Evolutionary conservation across 1,284 basidiomycete species (phyloP).

Genomic region (Ustilago crameri): DNA sequence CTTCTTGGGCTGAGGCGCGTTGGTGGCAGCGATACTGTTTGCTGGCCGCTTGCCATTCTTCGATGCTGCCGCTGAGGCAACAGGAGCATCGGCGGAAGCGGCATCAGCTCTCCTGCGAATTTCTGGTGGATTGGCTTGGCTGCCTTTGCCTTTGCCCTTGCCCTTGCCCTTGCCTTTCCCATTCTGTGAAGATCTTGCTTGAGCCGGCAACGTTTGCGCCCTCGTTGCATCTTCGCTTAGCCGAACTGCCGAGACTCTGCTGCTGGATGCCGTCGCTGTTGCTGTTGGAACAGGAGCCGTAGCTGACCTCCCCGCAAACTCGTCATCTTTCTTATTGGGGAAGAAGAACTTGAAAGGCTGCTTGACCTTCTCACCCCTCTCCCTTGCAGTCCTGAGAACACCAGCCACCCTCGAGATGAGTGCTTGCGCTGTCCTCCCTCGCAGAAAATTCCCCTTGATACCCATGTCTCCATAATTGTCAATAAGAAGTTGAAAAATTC

Average conservation of each 20-base stretch:
- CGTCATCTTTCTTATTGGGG: slow-evolving; percentile 34
- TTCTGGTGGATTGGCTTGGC: slow-evolving; percentile 21
- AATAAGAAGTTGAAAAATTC: slow-evolving; percentile 40
- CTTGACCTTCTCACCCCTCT: slow-evolving; percentile 41
- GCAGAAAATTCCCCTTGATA: slow-evolving; percentile 37
- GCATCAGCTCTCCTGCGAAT: slow-evolving; percentile 13
- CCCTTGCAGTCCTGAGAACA: slow-evolving; percentile 28
- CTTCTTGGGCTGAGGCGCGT: slow-evolving; percentile 5
- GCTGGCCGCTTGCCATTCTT: slow-evolving; percentile 10
- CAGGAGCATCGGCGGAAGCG: not conserved
- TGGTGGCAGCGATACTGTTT: slow-evolving; percentile 1
- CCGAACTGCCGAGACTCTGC: slow-evolving; percentile 1
- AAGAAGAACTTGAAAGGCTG: slow-evolving; percentile 48
- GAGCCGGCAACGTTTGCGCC: slow-evolving; percentile 19
- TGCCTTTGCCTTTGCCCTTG: slow-evolving; percentile 13
- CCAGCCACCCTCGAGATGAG: slow-evolving; percentile 33
- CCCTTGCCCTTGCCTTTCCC: slow-evolving; percentile 7
- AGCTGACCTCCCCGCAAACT: slow-evolving; percentile 3
- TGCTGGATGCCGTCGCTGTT: not conserved
- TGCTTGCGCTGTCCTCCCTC: slow-evolving; percentile 29
- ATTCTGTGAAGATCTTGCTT: not conserved
- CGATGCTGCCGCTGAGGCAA: not conserved
- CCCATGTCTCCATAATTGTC: slow-evolving; percentile 44
- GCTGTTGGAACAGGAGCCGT: slow-evolving; percentile 11
- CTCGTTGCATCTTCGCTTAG: not conserved